A percentile compares a stretch with the other conserved stretches of the same genome.
phyloP scores from a whole-genome alignment of 2,329 filamentous ascomycete species.

The Chrysoporthe deuterocubensis region DNA sequence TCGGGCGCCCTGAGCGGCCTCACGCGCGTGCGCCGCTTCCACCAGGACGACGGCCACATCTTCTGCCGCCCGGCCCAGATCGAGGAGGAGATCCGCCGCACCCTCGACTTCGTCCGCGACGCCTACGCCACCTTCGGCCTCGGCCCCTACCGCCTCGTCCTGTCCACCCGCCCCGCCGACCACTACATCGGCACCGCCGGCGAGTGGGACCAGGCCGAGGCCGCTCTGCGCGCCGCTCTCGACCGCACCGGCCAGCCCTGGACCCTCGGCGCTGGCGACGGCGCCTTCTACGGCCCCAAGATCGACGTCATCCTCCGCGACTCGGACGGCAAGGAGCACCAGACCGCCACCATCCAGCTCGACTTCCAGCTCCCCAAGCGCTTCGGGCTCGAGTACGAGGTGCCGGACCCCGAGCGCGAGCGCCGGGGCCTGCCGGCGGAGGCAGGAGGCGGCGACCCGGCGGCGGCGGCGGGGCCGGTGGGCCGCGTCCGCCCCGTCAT shows the following conservation, averaged over 20 bases:
- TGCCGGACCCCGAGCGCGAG: conserved; percentile 67
- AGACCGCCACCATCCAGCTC: conserved; percentile 86
- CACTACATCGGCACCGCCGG: conserved; percentile 76
- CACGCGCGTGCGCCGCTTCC: conserved; percentile 83
- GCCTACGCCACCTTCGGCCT: conserved; percentile 73
- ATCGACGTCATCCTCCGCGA: conserved; percentile 85
- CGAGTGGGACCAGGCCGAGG: conserved; percentile 70
- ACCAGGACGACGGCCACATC: conserved; percentile 90
- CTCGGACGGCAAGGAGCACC: conserved; percentile 82
- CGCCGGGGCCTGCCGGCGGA: conserved; percentile 52
- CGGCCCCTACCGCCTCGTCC: conserved; percentile 72
- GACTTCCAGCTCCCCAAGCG: conserved; percentile 88
- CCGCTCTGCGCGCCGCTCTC: conserved; percentile 66
- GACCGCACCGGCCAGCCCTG: conserved; percentile 68
- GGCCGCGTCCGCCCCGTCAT: conserved; percentile 74
- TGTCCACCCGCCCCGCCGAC: conserved; percentile 78
- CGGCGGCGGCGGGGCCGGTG: conserved; percentile 51
- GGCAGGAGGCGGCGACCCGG: conserved; percentile 43
- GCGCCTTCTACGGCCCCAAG: conserved; percentile 90
- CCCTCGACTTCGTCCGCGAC: conserved; percentile 73
- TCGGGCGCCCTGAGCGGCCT: conserved; percentile 79
- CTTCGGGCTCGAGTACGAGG: conserved; percentile 76
- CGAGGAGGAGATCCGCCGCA: conserved; percentile 71
- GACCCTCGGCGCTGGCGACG: conserved; percentile 79
- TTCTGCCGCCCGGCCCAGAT: conserved; percentile 83